Base-by-base conservation (phyloP, 495 filamentous ascomycete genomes). In the Ramalina intermedia region DNA sequence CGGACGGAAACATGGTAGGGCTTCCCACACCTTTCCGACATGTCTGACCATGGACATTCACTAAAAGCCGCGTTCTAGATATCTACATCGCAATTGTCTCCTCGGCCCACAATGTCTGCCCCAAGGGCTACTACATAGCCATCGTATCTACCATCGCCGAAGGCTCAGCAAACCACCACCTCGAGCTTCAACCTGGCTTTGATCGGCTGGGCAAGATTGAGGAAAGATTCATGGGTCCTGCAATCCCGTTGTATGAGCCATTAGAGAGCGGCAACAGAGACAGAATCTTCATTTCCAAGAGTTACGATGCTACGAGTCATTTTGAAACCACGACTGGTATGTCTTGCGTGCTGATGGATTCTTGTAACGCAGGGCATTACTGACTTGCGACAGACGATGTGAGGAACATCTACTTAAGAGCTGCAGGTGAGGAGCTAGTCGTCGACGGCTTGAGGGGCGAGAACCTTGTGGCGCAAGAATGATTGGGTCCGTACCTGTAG, bases 71-170 rank as follows among this genome's bases (percentile, higher is more conserved):
- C 14, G 1, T 8, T 38, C 1, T 56, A 91, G 88, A 99, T 66
- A 94, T 99, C 64, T 99, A 99, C 72, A 87, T 99, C 62, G 90
- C 93, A 42, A 80, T 91, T 61, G 89, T 99, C 54, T 94, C 88
- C 7, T 84, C 87, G 24, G 85, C 90, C 8, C 93, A 96, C 73
- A 96, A 94, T 61, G 93, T 96, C 57, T 96, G 93, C 70, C 91
- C 93, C 48, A 94, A 94, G 74, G 91, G 89, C 38, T 96, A 96
- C 76, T 96, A 94, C 71, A 87, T 99, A 56, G 93, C 91, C 52
- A 96, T 95, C 56, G 88, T 99, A 46, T 94, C 87, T 43, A 99
- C 93, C 50, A 94, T 99, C 55, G 86, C 94, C 56, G 91, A 99
- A 73, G 81, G 79, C 37, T 69, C 78, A 52, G 80, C 82, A 51